Evolutionary conservation across 2,329 filamentous ascomycete species (phyloP), one percentile per base, ranked within the genome.

Genomic region (Fusarium abutilonis): DNA sequence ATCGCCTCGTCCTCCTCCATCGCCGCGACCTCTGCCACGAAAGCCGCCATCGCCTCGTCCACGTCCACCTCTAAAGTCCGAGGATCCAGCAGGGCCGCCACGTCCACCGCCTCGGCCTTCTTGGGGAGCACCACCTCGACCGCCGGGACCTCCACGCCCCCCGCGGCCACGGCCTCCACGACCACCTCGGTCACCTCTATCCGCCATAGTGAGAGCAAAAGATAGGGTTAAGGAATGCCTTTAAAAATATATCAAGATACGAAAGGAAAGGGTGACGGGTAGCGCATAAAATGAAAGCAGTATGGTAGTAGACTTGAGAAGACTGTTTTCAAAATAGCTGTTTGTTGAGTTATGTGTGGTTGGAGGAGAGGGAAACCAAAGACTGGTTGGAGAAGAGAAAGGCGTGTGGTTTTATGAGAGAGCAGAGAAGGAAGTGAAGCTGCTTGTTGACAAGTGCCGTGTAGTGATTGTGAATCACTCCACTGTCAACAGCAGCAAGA

Each of bases 131-230:
- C 64, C 70, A 6, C 70, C 55, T 15, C 70, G 61, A 10, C 68
- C 68, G 28, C 66, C 67, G n/a, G 68, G 63, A 10, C 62, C 58
- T 42, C 60, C 53, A n/a, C 56, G 49, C 34, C 56, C 64, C 28
- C 62, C 52, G 40, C 64, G 52, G 28, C 71, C 61, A 41, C 67
- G 62, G 40, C 64, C 53, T 31, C 71, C 61, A 41, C 67, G 62
- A 17, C 65, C 59, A 2, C 71, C 70, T 48, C 72, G 64, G n/a
- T 66, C 67, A 29, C 66, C 67, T 43, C 69, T 62, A 44, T 73
- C 72, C 19, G 72, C 61, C 72, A 74, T 74, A 36, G 21, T 40
- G 29, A 32, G 35, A 31, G 31, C 29, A 36, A 35, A 13, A 26
- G 32, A 9, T n/a, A 21, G 19, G 13, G 34, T 4, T 26, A 45